Base-by-base conservation (phyloP, 148 eudicot species). In the Vaccinium corymbosum region DNA sequence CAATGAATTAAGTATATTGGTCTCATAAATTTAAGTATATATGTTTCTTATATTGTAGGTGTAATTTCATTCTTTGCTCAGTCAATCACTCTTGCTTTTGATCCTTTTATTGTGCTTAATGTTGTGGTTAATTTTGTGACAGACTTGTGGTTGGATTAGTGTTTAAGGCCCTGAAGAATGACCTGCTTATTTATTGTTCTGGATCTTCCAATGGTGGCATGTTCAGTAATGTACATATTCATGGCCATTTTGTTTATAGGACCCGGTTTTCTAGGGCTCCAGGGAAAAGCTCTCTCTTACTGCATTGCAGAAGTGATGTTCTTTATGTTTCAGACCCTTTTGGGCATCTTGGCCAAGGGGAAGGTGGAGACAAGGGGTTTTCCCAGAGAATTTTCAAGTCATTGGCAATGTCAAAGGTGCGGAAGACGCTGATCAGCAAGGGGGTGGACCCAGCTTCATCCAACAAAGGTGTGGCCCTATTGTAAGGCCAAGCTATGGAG, bases 321-420 rank as follows among this genome's bases (percentile, higher is more conserved):
- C 83, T 96, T 57, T 96, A 96, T 84, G 97, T 96, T 49, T 96
- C 99, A 75, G 97, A 96, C 84, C 99, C 99, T 48, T 94, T 98
- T 85, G 99, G 94, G 86, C 98, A 96, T 89, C 94, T 96, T 66
- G 98, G 92, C 85, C 97, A 94, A 91, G 97, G 94, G 84, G 94
- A 93, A 50, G 97, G 91, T n/a, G 35, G 97, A 70, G 98, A 95
- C 88, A 83, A 94, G 25, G 98, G 97, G 16, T 92, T 94, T 79
- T 95, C 93, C 76, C 92, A 95, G 4, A 97, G 97, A 61, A 87
- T 95, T 25, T 95, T 95, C 75, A 94, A 95, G 87, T 94, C 98
- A 12, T 95, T 95, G 90, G 85, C 92, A 8, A 84, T 84, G 83
- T 92, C 98, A 32, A 95, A 92, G 87, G 97, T 93, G 77, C 90